Base-by-base conservation (phyloP, 371 early-diverging fungal genomes). In the Circinella minor region DNA sequence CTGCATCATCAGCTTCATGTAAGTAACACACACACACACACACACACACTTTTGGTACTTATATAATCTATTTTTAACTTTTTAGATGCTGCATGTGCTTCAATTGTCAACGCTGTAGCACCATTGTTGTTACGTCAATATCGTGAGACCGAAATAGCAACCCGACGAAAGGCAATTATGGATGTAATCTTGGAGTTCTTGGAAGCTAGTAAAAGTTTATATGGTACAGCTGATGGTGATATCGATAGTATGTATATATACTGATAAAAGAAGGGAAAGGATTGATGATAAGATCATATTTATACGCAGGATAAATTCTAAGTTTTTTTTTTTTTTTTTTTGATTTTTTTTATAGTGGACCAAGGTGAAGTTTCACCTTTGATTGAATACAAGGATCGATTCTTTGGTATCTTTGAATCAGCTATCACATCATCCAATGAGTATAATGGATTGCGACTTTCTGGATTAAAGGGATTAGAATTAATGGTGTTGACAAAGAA, bases 111-210 rank as follows among this genome's bases (percentile, higher is more conserved):
- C 43, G 73, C 81, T 0, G 82, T 89, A 4, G 73, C 88, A 38
- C 89, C 90, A 5, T 72, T 83, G 4, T 75, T 92, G 38, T 70
- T 91, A n/a, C 81, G 85, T 15, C 86, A 85, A 9, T 82, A 87
- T 59, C 76, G 78, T 7, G 77, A 83, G 27, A 88, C 87, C 18
- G 81, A 84, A 27, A 68, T 87, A 20, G 81, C 91, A 2, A 87
- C 90, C 0, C 77, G 85, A 34, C 85, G 83, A 65, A 93, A 92
- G 57, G 83, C 88, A 1, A 77, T 89, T 37, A 54, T 92, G 49
- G 91, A 92, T 73, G 88, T 92, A 1, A 75, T 94, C 8, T 75
- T 83, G 37, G 92, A 91, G 61, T 81, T 92, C 57, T 72, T 93
- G 48, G 87, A 88, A n/a, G 92, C 91, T 1, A 79, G 85, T 66